A percentile compares a stretch with the other conserved stretches of the same genome.
phyloP scores from a whole-genome alignment of 1,284 basidiomycete species.

The Moesziomyces sp. region DNA sequence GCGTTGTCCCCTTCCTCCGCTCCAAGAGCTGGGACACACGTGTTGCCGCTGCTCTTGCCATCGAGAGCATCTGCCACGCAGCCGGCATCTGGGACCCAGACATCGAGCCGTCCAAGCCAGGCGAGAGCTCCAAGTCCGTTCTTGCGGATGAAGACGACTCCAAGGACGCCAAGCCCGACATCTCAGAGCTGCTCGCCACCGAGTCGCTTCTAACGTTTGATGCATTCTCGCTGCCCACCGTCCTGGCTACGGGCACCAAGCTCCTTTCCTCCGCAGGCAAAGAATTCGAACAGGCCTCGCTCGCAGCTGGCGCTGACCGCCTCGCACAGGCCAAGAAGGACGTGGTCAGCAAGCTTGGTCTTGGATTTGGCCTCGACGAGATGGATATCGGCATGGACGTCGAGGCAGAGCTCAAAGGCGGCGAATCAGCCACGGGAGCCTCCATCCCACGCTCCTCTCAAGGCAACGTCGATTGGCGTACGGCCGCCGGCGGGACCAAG shows the following conservation, averaged over 20 bases:
- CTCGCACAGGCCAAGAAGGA: conserved; percentile 83
- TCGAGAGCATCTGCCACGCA: conserved; percentile 84
- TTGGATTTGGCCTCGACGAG: conserved; percentile 80
- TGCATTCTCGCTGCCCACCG: conserved; percentile 75
- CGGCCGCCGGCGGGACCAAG: conserved; percentile 34
- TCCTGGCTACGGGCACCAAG: conserved; percentile 79
- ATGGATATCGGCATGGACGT: conserved; percentile 71
- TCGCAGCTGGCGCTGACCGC: conserved; percentile 70
- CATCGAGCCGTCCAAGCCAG: conserved; percentile 36
- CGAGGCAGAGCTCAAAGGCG: conserved; percentile 65
- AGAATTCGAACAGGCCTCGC: conserved; percentile 74
- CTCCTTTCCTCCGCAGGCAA: conserved; percentile 87
- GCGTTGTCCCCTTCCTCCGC: conserved; percentile 88
- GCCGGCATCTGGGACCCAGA: conserved; percentile 79
- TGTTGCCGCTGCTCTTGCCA: conserved; percentile 81
- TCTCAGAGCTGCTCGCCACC: conserved; percentile 21
- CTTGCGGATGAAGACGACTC: conserved; percentile 16
- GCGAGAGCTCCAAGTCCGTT: conserved; percentile 38
- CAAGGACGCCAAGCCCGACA: conserved; percentile 31
- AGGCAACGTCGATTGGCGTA: conserved; percentile 45
- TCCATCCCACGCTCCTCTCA: conserved; percentile 21
- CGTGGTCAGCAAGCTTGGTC: conserved; percentile 71
- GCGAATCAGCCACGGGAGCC: conserved; percentile 10
- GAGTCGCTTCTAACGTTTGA: conserved; percentile 55
- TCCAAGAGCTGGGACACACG: conserved; percentile 88